Conservation (phyloP, 495 filamentous ascomycete species). For the Parathielavia appendiculata region DNA sequence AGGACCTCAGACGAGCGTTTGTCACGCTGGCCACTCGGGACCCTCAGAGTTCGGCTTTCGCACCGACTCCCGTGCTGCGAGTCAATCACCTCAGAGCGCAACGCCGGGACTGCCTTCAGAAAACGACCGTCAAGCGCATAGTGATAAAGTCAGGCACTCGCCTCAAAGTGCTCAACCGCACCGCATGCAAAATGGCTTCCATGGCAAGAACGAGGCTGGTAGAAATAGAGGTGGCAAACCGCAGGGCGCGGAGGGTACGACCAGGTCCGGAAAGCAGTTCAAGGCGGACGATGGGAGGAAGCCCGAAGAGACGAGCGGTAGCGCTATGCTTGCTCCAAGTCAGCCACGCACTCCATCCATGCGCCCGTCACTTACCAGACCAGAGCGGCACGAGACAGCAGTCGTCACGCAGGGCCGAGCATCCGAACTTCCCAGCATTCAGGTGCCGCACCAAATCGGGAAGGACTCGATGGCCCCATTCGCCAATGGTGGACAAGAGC, state of each 20-base stretch:
- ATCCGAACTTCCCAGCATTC: neutral
- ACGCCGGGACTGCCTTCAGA: neutral
- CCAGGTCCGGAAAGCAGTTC: constrained; percentile 23
- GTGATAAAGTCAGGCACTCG: constrained; percentile 6
- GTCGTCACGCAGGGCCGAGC: neutral
- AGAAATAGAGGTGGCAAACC: constrained; percentile 17
- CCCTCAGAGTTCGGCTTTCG: neutral
- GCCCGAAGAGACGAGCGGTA: constrained; percentile 25
- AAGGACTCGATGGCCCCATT: neutral
- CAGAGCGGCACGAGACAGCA: neutral
- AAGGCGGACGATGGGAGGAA: constrained; percentile 29
- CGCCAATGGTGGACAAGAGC: constrained; percentile 2
- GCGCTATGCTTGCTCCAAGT: constrained; percentile 32
- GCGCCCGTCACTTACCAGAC: constrained; percentile 2
- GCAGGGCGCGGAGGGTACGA: neutral
- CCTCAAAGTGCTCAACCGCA: constrained; percentile 4
- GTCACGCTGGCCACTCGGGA: neutral
- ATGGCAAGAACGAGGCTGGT: constrained; percentile 9
- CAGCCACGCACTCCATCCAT: constrained; percentile 20
- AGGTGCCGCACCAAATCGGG: neutral
- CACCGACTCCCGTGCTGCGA: neutral
- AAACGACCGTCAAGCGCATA: neutral
- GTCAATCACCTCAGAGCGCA: neutral
- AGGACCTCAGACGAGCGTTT: neutral
- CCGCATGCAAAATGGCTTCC: constrained; percentile 2